Evolutionary conservation across 768 basidiomycete genomes (phyloP).

Genomic region (Boletus sensibilis): DNA sequence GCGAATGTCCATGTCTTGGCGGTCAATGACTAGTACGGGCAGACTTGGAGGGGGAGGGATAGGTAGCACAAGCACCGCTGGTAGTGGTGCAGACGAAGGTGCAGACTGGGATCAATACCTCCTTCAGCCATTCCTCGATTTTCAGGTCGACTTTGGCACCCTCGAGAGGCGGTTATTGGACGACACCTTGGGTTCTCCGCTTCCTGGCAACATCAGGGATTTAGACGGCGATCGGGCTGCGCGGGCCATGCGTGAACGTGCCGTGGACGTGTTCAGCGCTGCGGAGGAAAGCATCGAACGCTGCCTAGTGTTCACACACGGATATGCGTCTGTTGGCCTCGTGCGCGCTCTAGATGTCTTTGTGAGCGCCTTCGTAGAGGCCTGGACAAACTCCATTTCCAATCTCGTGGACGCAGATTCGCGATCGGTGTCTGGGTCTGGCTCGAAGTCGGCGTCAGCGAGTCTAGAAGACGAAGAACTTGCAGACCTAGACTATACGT

Average conservation of each 20-base stretch:
- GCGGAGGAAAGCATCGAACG: slow-evolving; percentile 80
- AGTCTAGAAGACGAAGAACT: slow-evolving; percentile 53
- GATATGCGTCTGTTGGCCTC: slow-evolving; percentile 76
- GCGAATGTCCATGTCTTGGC: slow-evolving; percentile 66
- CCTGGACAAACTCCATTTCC: slow-evolving; percentile 54
- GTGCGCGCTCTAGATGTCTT: slow-evolving; percentile 72
- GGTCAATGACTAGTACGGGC: slow-evolving; percentile 36
- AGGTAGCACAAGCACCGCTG: slow-evolving; percentile 4
- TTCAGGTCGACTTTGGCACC: slow-evolving; percentile 78
- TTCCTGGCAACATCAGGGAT: slow-evolving; percentile 28
- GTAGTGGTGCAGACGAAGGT: slow-evolving; percentile 20
- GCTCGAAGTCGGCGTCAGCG: slow-evolving; percentile 28
- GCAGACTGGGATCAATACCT: slow-evolving; percentile 86
- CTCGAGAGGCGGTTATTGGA: slow-evolving; percentile 75
- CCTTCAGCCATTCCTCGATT: slow-evolving; percentile 92
- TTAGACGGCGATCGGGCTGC: slow-evolving; percentile 46
- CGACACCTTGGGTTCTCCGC: slow-evolving; percentile 49
- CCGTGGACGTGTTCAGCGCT: slow-evolving; percentile 68
- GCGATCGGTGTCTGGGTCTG: slow-evolving; percentile 31
- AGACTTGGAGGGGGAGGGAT: slow-evolving; percentile 15
- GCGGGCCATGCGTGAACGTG: slow-evolving; percentile 69
- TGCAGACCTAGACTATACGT: slow-evolving; percentile 80
- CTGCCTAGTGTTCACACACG: slow-evolving; percentile 81
- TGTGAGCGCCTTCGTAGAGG: slow-evolving; percentile 67
- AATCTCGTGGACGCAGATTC: slow-evolving; percentile 34